Evolutionary conservation across 768 basidiomycete genomes (phyloP), one percentile per base, ranked within the genome.

Genomic region (Auriscalpium orientale): DNA sequence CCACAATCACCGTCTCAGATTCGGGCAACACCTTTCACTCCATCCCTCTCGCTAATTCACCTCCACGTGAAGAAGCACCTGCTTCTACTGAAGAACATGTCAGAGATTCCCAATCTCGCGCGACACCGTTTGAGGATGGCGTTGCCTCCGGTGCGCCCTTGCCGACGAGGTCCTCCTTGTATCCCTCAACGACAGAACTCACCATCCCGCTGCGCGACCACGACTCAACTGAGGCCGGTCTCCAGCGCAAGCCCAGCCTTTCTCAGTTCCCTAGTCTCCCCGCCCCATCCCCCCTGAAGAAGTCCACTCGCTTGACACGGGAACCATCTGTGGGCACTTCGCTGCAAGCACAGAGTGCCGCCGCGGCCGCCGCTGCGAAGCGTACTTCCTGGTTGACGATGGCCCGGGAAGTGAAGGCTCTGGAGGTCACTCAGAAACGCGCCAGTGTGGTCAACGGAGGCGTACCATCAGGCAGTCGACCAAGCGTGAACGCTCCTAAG

Each of bases 381-480:
- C 81, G 89, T 35, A 86, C 86, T 9, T 91, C 89, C 3, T 91
- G 89, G 89, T 68, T 91, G 53, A 81, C 80, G 69, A 89, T 87
- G 63, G 89, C 84, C 13, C 76, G 88, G 37, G 86, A 88, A 64
- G 83, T 77, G 22, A 89, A 89, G 64, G 74, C 72, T 62, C 33
- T 67, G 51, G 70, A 70, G 56, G 58, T 56, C 16, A 59, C 46
- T 12, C 49, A 11, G 33, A 55, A 79, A 70, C 61, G 68, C 33
- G 53, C 67, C 15, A 67, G 58, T 28, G 49, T 56, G 20, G 51
- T 61, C 35, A 51, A 57, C 45, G 22, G 51, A 8, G 49, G 38
- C 20, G 33, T 46, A n/a, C 11, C 34, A 46, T n/a, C 37, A 44
- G 40, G 15, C 13, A 43, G 18, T 43, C 13, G 18, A 43, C 15